Conservation (phyloP, 78 protist species). For the Dictyostelium firmibasis region DNA sequence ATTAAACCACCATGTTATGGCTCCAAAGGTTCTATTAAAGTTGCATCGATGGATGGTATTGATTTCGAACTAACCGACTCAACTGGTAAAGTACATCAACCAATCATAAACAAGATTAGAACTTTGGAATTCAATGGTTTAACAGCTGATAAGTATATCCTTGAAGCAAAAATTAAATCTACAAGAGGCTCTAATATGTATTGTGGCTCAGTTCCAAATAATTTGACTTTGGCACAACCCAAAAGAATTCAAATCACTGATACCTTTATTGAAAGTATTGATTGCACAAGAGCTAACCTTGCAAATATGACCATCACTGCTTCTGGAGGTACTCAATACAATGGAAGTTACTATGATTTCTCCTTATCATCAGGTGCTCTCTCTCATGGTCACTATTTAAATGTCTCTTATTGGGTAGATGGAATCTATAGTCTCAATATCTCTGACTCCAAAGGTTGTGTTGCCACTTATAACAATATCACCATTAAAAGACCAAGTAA, state of each 20-base stretch:
- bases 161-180: background rate
- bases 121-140: conserved; percentile 1
- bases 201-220: background rate
- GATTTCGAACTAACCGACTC: background rate
- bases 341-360: conserved; percentile 3
- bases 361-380: background rate
- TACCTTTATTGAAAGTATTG: background rate
- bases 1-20: conserved; percentile 5
- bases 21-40: background rate
- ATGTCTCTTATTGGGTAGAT: conserved; percentile 61
- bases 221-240: background rate
- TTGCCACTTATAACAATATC: background rate
- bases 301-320: conserved; percentile 22
- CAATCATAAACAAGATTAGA: background rate
- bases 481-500: conserved; percentile 29
- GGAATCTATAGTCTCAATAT: conserved; percentile 36
- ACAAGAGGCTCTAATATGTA: background rate
- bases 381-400: background rate
- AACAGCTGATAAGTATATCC: conserved; percentile 6
- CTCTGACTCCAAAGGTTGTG: conserved; percentile 30
- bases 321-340: conserved; percentile 37
- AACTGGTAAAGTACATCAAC: background rate
- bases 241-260: background rate
- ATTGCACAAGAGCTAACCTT: conserved; percentile 3
- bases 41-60: background rate